phyloP scores from a whole-genome alignment of 768 basidiomycete genomes.

The Lentinula sp. region DNA sequence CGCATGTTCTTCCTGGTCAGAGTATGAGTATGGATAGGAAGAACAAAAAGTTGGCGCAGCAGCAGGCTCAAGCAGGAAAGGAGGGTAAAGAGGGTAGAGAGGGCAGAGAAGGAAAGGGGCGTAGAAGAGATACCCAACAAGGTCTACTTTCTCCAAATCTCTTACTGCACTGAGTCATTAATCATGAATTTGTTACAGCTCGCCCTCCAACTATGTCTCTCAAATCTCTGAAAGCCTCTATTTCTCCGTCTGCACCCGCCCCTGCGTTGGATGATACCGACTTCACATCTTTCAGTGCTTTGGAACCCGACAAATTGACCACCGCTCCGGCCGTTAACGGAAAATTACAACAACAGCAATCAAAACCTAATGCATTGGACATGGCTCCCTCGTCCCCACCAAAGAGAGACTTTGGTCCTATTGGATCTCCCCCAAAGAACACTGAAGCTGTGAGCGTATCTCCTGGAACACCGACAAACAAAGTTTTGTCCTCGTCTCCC shows the following conservation, averaged over 20 bases:
- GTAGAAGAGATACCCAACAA: slow-evolving; percentile 27
- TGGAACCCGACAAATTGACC: slow-evolving; percentile 47
- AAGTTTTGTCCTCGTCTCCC: slow-evolving; percentile 51
- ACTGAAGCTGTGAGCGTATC: slow-evolving; percentile 34
- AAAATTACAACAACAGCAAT: not conserved
- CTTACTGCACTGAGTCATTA: slow-evolving; percentile 22
- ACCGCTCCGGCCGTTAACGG: slow-evolving; percentile 34
- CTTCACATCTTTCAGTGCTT: slow-evolving; percentile 59
- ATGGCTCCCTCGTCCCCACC: slow-evolving; percentile 37
- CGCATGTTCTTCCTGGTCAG: slow-evolving; percentile 92
- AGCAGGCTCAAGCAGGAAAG: slow-evolving; percentile 44
- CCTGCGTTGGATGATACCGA: slow-evolving; percentile 73
- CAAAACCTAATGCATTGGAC: slow-evolving; percentile 13
- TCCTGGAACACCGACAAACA: slow-evolving; percentile 46
- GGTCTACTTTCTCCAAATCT: slow-evolving; percentile 31
- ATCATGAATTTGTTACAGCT: slow-evolving; percentile 9
- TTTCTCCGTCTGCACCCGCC: slow-evolving; percentile 74
- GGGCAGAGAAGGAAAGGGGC: slow-evolving; percentile 16
- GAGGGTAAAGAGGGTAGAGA: slow-evolving; percentile 23
- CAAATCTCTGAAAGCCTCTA: slow-evolving; percentile 65
- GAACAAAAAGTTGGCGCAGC: slow-evolving; percentile 90
- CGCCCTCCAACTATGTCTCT: slow-evolving; percentile 61
- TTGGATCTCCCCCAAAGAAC: slow-evolving; percentile 67
- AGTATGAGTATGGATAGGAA: slow-evolving; percentile 94
- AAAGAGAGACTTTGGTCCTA: slow-evolving; percentile 72